phyloP scores from a whole-genome alignment of 768 basidiomycete species.

The Mycena vulgaris region DNA sequence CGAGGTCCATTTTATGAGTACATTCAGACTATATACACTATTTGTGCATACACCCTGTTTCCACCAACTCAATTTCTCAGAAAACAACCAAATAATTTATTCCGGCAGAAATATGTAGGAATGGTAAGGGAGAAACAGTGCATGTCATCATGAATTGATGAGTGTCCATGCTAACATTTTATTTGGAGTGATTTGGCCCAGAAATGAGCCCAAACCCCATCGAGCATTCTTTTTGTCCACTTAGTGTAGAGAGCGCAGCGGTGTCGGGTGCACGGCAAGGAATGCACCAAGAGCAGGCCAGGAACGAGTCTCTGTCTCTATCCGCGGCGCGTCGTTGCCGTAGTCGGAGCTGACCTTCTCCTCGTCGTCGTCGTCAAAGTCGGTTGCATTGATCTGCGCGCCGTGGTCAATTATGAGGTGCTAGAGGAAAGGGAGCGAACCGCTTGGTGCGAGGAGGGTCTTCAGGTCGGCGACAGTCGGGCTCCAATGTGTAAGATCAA shows the following conservation, averaged over 20 bases:
- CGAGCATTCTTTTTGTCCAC: too few species aligned
- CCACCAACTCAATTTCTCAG: too few species aligned
- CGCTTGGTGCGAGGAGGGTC: neutral
- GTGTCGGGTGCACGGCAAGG: neutral
- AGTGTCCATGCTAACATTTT: too few species aligned
- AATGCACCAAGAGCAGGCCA: constrained; percentile 18
- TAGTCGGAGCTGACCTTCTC: neutral
- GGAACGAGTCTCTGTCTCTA: neutral
- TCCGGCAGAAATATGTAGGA: too few species aligned
- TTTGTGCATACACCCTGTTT: too few species aligned
- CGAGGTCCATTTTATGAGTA: too few species aligned
- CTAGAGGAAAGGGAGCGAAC: neutral
- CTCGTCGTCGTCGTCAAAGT: neutral
- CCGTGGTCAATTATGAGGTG: constrained; percentile 26
- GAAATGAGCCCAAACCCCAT: too few species aligned
- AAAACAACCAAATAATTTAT: too few species aligned
- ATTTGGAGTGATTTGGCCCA: too few species aligned
- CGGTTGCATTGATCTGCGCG: neutral
- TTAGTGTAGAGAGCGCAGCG: constrained; percentile 16
- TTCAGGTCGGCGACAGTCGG: neutral
- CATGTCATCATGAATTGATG: too few species aligned
- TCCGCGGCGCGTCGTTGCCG: neutral
- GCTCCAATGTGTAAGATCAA: constrained; percentile 24
- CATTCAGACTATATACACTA: too few species aligned
- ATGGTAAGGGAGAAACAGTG: too few species aligned